These are phyloP conservation scores for Globisporangium rhizosaccharum DNA, from an alignment of 352 stramenopile genomes.

Conservation along the genomic window DNA sequence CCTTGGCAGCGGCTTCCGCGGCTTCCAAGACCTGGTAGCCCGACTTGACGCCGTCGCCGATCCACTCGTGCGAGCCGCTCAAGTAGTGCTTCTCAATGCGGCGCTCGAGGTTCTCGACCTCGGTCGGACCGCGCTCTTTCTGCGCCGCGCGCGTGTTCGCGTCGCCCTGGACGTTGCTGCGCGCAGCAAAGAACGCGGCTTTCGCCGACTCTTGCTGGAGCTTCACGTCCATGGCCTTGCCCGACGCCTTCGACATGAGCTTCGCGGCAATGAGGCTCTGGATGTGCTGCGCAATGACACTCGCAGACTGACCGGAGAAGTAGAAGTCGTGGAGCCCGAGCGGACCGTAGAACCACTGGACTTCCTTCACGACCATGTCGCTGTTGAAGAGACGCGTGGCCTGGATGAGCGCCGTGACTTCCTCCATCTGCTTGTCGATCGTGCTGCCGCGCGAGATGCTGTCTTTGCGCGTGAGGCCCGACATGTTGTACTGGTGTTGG, in stretches of 20 bases:
- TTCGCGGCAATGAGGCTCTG: slow-evolving; percentile 77
- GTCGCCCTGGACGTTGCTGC: slow-evolving; percentile 78
- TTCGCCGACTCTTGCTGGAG: slow-evolving; percentile 69
- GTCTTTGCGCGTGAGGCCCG: slow-evolving; percentile 8
- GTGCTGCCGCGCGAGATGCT: slow-evolving; percentile 13
- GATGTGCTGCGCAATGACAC: slow-evolving; percentile 71
- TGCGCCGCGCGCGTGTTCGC: slow-evolving; percentile 44
- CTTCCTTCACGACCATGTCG: slow-evolving; percentile 51
- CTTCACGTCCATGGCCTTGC: slow-evolving; percentile 72
- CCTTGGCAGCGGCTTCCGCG: slow-evolving; percentile 37
- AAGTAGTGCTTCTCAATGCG: slow-evolving; percentile 79
- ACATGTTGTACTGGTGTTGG: slow-evolving; percentile 1
- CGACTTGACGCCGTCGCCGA: slow-evolving; percentile 74
- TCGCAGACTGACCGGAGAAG: slow-evolving; percentile 59
- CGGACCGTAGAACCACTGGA: slow-evolving; percentile 81
- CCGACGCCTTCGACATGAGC: slow-evolving; percentile 75
- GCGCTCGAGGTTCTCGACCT: slow-evolving; percentile 70
- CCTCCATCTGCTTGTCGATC: slow-evolving; percentile 40
- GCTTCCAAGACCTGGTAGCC: slow-evolving; percentile 75
- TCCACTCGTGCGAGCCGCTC: slow-evolving; percentile 55
- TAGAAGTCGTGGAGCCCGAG: slow-evolving; percentile 83
- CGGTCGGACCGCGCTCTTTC: slow-evolving; percentile 48
- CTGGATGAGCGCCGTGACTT: slow-evolving; percentile 57
- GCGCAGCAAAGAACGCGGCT: slow-evolving; percentile 75
- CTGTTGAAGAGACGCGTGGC: slow-evolving; percentile 54